Percentiles rank a stretch among this genome's conserved stretches.
These are phyloP conservation scores for Amaranthus cruentus DNA, from an alignment of 148 eudicot genomes.

Conservation along the genomic window DNA sequence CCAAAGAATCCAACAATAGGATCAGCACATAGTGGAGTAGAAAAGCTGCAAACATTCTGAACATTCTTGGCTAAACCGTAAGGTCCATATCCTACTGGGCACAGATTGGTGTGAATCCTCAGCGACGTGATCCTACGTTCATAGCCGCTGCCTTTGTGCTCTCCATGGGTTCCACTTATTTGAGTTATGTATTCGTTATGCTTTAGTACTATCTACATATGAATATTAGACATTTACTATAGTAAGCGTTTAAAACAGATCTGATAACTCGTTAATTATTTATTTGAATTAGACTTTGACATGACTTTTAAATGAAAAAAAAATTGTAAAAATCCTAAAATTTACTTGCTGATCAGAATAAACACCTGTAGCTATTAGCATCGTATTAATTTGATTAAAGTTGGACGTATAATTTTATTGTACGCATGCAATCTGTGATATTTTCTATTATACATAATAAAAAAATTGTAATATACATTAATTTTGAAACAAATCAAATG, in stretches of 20 bases:
- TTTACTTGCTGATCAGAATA: too few relatives aligned
- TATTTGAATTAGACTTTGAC: neutral
- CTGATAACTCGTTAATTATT: too few relatives aligned
- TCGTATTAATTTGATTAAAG: too few relatives aligned
- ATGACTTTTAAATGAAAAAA: neutral
- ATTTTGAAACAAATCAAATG: too few relatives aligned
- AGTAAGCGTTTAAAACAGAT: too few relatives aligned
- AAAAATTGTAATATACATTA: too few relatives aligned
- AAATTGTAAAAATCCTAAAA: too few relatives aligned
- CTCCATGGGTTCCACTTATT: conserved; percentile 15
- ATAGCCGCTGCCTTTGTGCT: neutral
- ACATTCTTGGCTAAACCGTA: neutral
- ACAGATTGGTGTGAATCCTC: conserved; percentile 11
- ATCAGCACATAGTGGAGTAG: neutral
- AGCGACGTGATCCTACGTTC: conserved; percentile 2
- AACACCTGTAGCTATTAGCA: too few relatives aligned
- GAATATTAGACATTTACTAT: neutral
- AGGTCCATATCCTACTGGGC: conserved; percentile 16
- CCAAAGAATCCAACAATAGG: conserved; percentile 16
- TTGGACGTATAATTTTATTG: too few relatives aligned
- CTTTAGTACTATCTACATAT: neutral
- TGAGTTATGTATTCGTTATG: conserved; percentile 11
- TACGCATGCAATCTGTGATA: too few relatives aligned
- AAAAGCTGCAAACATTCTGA: neutral
- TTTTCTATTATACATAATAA: too few relatives aligned